phyloP scores from a whole-genome alignment of 129 eudicot species.

The Kitagawia praeruptora region DNA sequence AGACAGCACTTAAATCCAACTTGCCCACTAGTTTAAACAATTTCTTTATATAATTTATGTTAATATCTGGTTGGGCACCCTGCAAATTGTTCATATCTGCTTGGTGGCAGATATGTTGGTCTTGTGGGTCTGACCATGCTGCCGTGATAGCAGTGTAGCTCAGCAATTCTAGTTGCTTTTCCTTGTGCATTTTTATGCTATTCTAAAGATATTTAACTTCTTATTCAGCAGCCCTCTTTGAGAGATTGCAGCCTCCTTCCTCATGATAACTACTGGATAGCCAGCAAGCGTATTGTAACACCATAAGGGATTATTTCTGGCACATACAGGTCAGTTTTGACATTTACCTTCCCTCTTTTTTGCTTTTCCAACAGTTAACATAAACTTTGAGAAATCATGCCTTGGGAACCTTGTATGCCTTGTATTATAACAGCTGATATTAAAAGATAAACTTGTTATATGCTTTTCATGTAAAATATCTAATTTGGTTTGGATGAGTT shows the following conservation, averaged over 20 bases:
- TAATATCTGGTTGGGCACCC: neutral
- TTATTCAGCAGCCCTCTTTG: slow-evolving; percentile 34
- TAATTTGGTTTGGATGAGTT: neutral
- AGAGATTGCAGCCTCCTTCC: slow-evolving; percentile 63
- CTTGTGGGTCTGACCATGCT: neutral
- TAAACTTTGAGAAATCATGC: neutral
- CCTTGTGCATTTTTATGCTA: neutral
- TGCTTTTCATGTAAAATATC: neutral
- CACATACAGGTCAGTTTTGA: slow-evolving; percentile 60
- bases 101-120: too few relatives aligned
- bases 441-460: neutral
- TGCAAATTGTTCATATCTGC: neutral
- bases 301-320: slow-evolving; percentile 66
- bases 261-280: slow-evolving; percentile 66
- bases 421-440: neutral
- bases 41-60: too few relatives aligned
- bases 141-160: neutral
- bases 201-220: neutral
- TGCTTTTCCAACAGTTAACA: neutral
- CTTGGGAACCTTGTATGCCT: neutral
- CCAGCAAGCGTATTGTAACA: slow-evolving; percentile 88
- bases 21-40: too few relatives aligned
- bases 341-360: neutral
- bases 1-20: too few relatives aligned
- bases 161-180: neutral